Evolutionary conservation across 495 filamentous ascomycete genomes (phyloP).

Genomic region (Rhizodiscina lignyota): DNA sequence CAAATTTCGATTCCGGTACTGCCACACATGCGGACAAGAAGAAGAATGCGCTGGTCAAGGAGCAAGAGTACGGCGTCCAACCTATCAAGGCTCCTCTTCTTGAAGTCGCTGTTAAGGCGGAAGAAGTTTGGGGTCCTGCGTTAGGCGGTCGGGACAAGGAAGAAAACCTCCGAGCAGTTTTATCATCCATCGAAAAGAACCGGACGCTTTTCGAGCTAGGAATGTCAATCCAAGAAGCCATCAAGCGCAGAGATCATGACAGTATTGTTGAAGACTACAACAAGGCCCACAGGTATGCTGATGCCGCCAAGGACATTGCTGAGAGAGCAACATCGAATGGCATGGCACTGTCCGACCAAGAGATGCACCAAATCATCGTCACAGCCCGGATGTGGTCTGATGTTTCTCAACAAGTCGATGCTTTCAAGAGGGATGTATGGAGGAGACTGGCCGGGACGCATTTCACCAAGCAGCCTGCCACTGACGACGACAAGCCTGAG

Average conservation of each 20-base stretch:
- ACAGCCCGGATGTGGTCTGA: slow-evolving; percentile 92
- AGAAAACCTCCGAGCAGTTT: slow-evolving; percentile 59
- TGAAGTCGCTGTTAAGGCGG: slow-evolving; percentile 81
- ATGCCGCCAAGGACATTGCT: slow-evolving; percentile 50
- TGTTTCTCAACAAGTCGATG: slow-evolving; percentile 64
- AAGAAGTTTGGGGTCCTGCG: slow-evolving; percentile 93
- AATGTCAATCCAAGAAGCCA: slow-evolving; percentile 59
- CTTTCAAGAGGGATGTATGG: slow-evolving; percentile 84
- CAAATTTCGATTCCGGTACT: slow-evolving; percentile 3
- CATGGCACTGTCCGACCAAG: slow-evolving; percentile 43
- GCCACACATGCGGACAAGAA: slow-evolving; percentile 33
- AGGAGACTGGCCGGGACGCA: slow-evolving; percentile 36
- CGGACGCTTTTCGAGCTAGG: slow-evolving; percentile 68
- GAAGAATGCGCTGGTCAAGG: slow-evolving; percentile 83
- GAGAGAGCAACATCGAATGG: slow-evolving; percentile 30
- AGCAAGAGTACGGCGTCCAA: slow-evolving; percentile 85
- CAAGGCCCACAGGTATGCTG: slow-evolving; percentile 55
- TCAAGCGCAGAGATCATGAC: slow-evolving; percentile 81
- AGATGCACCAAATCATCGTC: slow-evolving; percentile 70
- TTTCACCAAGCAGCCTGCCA: slow-evolving; percentile 23
- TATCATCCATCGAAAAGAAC: slow-evolving; percentile 56
- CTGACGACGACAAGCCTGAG: slow-evolving; percentile 39
- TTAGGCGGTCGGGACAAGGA: slow-evolving; percentile 86
- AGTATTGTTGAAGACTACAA: slow-evolving; percentile 71
- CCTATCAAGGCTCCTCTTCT: slow-evolving; percentile 76